Evolutionary conservation across 2,329 filamentous ascomycete genomes (phyloP).

Genomic region (Claviceps sp.): DNA sequence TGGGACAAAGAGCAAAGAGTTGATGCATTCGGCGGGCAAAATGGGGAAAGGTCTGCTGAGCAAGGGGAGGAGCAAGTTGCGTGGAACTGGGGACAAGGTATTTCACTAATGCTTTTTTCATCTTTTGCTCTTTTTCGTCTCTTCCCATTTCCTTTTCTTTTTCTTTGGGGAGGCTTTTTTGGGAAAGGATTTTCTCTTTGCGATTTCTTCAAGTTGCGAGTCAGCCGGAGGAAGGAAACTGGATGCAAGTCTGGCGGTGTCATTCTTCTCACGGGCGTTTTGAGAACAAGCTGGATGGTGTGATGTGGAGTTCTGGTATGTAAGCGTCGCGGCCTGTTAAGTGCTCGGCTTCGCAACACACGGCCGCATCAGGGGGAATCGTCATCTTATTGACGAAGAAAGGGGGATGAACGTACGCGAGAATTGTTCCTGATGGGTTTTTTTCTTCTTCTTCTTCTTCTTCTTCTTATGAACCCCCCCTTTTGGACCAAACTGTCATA

Average conservation of each 20-base stretch:
- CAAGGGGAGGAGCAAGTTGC: conserved; percentile 78
- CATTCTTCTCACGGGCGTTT: background rate
- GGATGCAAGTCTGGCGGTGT: background rate
- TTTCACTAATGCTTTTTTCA: conserved; percentile 47
- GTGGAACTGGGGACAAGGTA: conserved; percentile 71
- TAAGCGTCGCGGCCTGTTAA: background rate
- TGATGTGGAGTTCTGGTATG: background rate
- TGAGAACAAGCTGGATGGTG: background rate
- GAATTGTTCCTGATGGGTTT: background rate
- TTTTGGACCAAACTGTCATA: background rate
- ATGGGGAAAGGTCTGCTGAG: conserved; percentile 84
- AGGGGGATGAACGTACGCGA: conserved; percentile 20
- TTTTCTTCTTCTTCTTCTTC: background rate
- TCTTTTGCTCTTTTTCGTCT: conserved; percentile 13
- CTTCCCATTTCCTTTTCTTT: background rate
- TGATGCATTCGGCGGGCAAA: conserved; percentile 75
- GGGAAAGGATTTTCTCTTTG: no score
- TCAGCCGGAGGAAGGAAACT: background rate
- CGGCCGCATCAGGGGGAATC: conserved; percentile 6
- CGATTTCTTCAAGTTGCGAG: no score
- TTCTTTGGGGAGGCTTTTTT: conserved; percentile 1
- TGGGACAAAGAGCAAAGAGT: conserved; percentile 75
- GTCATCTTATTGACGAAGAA: conserved; percentile 17
- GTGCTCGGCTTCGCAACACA: background rate
- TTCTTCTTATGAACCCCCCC: background rate